Evolutionary conservation across 345 rosid genomes (phyloP), one percentile per base, ranked within the genome.

Genomic region (Alliaria petiolata): DNA sequence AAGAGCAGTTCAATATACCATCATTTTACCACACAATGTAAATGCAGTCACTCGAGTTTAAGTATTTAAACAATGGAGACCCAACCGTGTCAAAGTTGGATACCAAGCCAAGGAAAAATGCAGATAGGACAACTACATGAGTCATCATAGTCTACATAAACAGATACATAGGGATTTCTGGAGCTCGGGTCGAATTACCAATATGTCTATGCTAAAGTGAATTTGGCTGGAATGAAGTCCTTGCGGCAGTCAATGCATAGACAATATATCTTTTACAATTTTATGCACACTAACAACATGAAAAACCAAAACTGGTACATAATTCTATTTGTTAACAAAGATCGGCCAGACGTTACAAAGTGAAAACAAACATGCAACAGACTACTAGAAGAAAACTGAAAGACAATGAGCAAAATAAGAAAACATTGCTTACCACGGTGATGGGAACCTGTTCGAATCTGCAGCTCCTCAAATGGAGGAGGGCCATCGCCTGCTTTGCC

Each of bases 381-480:
- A 15, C 3, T 25, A 51, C 13, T 15, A 1, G 7, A 52, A 61
- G 8, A 57, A 42, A 43, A 15, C 7, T 15, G 43, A 34, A 34
- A 44, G 26, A 9, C 9, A 61, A 7, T 43, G 44, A 62, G 22
- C 30, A 44, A 40, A 35, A 50, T 19, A 4, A 20, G 3, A 16
- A 50, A 61, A 22, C 19, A 0, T 11, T 43, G 76, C 73, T 72
- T 56, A 72, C 80, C 76, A 69, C 74, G 58, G 49, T 50, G 80
- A 62, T 7, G 72, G 9, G 77, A 69, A 26, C 83, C 74, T 26
- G 76, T 69, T 65, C 81, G 72, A 58, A 85, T 78, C 83, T 84
- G 82, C 84, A 93, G 66, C 87, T 87, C 89, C 83, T 87, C 97
- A 79, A 91, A 93, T 14, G 78, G 88, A 42, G 97, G 96, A 76